Percentiles rank a stretch among this genome's conserved stretches.
These are phyloP conservation scores for Pyrus hybrid DNA, from an alignment of 331 rosid species.

Conservation along the genomic window DNA sequence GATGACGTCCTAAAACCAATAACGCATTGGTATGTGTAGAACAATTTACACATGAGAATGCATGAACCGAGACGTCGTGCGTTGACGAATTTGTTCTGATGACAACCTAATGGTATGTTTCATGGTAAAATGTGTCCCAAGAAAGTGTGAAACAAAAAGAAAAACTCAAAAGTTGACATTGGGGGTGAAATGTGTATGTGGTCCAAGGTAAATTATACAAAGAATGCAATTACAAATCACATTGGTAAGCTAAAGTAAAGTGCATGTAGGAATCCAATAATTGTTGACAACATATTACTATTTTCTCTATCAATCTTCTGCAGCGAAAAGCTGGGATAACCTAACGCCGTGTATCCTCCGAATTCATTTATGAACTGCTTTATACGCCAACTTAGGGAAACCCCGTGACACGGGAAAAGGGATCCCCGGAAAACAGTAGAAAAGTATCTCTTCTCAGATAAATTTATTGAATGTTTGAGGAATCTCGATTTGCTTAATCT, in stretches of 20 bases:
- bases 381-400: conserved; percentile 24
- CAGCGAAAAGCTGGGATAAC: conserved; percentile 23
- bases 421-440: conserved; percentile 21
- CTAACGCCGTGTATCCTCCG: conserved; percentile 28
- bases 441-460: conserved; percentile 14
- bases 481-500: conserved; percentile 21
- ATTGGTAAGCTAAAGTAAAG: conserved; percentile 16
- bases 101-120: not conserved
- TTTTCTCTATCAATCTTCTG: conserved; percentile 39
- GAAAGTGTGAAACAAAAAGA: not conserved
- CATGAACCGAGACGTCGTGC: accelerated
- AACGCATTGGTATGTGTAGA: no score
- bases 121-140: not conserved
- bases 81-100: no score
- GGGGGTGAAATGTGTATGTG: not conserved
- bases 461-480: conserved; percentile 29
- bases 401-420: conserved; percentile 21
- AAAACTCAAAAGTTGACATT: not conserved
- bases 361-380: conserved; percentile 26
- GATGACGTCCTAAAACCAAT: no score
- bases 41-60: not conserved
- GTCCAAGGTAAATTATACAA: conserved; percentile 11
- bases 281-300: conserved; percentile 22
- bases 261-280: not conserved
- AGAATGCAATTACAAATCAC: conserved; percentile 18